These are phyloP conservation scores for Curvularia verruculosa DNA, from an alignment of 2,329 filamentous ascomycete species.

Conservation along the genomic window DNA sequence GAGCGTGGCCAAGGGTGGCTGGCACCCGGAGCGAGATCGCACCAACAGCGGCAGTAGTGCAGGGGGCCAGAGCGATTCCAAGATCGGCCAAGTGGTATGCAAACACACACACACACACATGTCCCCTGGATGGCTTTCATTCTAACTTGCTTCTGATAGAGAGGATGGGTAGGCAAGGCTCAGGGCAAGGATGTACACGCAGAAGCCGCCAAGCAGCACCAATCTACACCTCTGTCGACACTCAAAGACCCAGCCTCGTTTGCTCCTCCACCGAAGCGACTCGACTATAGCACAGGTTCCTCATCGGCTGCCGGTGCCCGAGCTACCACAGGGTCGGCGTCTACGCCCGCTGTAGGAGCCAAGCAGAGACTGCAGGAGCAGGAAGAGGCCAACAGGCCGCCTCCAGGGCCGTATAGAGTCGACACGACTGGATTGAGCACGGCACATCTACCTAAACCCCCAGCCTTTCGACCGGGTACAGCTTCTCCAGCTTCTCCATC, in stretches of 20 bases:
- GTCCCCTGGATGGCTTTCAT: slow-evolving; percentile 1
- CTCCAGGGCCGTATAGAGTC: slow-evolving; percentile 69
- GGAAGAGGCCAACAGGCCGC: slow-evolving; percentile 46
- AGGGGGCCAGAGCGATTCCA: slow-evolving; percentile 55
- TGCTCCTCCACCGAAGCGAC: slow-evolving; percentile 76
- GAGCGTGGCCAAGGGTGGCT: slow-evolving; percentile 55
- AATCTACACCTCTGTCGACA: slow-evolving; percentile 68
- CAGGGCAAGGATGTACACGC: slow-evolving; percentile 53
- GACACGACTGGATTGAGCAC: slow-evolving; percentile 76
- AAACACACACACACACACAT: slow-evolving; percentile 48
- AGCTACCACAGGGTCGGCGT: slow-evolving; percentile 47
- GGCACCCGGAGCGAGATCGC: slow-evolving; percentile 51
- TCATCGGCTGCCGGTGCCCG: slow-evolving; percentile 36
- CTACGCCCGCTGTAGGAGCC: slow-evolving; percentile 50
- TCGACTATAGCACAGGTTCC: slow-evolving; percentile 56
- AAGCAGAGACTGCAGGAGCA: slow-evolving; percentile 46
- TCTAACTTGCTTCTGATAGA: slow-evolving; percentile 48
- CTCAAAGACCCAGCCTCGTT: slow-evolving; percentile 80
- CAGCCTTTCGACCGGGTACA: slow-evolving; percentile 57
- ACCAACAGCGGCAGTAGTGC: slow-evolving; percentile 12
- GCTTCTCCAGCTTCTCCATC: slow-evolving; percentile 21
- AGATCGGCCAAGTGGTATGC: slow-evolving; percentile 60
- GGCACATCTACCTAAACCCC: slow-evolving; percentile 72
- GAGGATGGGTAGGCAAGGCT: slow-evolving; percentile 63
- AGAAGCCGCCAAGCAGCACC: slow-evolving; percentile 53